These are phyloP conservation scores for Dendrobium officinale DNA, from an alignment of 106 monocot species.

Conservation along the genomic window DNA sequence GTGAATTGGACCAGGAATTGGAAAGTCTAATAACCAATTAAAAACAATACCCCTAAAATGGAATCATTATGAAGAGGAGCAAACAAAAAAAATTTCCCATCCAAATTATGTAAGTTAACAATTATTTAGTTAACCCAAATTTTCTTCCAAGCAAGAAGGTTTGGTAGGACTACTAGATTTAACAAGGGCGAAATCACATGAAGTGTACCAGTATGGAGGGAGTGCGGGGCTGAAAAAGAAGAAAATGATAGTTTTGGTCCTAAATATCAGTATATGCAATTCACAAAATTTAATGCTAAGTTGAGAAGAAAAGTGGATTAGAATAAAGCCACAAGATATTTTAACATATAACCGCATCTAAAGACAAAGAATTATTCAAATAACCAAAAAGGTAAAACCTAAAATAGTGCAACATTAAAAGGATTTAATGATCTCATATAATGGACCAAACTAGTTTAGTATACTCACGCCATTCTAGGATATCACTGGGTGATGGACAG, in stretches of 20 bases:
- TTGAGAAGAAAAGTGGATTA: neutral
- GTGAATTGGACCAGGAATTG: neutral
- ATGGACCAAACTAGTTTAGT: neutral
- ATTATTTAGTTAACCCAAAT: neutral
- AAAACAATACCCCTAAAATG: neutral
- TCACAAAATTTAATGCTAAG: neutral
- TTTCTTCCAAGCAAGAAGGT: neutral
- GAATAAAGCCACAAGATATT: neutral
- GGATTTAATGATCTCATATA: neutral
- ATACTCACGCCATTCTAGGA: conserved; percentile 94
- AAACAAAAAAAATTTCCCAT: neutral
- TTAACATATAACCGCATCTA: neutral
- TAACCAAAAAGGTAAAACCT: neutral
- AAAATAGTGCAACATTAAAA: neutral
- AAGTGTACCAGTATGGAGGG: too few relatives aligned
- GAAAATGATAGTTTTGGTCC: neutral
- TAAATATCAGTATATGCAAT: neutral
- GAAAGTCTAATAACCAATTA: neutral
- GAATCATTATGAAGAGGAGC: neutral
- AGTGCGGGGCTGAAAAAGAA: too few relatives aligned
- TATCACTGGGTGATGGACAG: conserved; percentile 75
- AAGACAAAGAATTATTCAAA: neutral
- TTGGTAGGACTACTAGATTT: neutral
- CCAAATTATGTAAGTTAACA: neutral
- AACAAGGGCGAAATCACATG: neutral